Base-by-base conservation (phyloP, 345 rosid genomes). In the Moringa oleifera region DNA sequence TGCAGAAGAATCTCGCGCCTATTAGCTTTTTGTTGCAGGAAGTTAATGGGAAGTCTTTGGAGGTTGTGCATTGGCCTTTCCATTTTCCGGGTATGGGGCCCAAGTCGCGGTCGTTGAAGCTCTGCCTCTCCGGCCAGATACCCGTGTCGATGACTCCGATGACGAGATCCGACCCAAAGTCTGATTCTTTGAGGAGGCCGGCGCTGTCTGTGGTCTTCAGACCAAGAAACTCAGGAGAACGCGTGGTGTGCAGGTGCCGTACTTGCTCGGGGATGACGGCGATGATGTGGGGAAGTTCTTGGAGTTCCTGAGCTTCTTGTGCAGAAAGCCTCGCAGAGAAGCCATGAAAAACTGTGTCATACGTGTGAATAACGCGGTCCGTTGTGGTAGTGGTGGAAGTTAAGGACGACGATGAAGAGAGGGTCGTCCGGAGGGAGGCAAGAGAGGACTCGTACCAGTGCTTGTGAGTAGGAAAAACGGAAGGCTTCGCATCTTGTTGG, bases 151-250 rank as follows among this genome's bases (percentile, higher is more conserved):
- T 72, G 45, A 94, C 95, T 0, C 92, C 99, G 25, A 94, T 75
- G 33, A 94, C 96, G 51, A 90, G 93, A 64, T 94, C 97, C 57
- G 99, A 94, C 36, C 99, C 99, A 64, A 86, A 94, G 60, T 90
- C 88, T 4, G 99, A 90, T 19, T 90, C 88, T 18, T 86, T 85
- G 20, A 90, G 80, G 0, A 93, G 74, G 21, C 92, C 96, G 5
- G 77, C 86, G 53, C 82, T 84, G 78, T 83, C 92, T 46, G 88
- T 58, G 71, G 78, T 70, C 52, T 73, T 28, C 16, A 94, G 85
- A 5, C 99, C 99, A 16, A 94, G 85, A 65, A 94, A 90, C 77
- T 83, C 87, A 12, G 99, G 99, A 25, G 99, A 94, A 21, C 97
- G 87, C 8, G 97, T 94, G 49, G 99, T 90, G 69, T 90, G 87